phyloP scores from a whole-genome alignment of 441 rosid genomes.

The Metrosideros polymorpha region DNA sequence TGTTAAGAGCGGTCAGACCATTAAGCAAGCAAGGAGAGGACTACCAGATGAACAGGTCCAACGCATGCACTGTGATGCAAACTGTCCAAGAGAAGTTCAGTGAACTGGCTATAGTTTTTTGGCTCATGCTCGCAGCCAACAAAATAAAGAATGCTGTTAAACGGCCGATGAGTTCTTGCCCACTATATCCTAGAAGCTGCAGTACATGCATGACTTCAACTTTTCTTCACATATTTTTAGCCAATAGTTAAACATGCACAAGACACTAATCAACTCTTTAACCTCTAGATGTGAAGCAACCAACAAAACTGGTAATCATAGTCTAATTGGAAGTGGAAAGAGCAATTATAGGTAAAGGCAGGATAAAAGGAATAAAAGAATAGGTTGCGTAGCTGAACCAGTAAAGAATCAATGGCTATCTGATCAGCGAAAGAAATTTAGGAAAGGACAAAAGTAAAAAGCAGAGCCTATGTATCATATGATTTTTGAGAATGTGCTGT shows the following conservation, averaged over 20 bases:
- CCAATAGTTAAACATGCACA: not conserved
- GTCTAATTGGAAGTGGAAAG: not conserved
- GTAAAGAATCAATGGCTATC: not conserved
- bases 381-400: not conserved
- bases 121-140: not conserved
- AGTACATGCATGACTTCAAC: not conserved
- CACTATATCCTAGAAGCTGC: not conserved
- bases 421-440: not conserved
- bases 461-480: not conserved
- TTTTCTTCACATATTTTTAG: not conserved
- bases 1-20: not conserved
- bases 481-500: not conserved
- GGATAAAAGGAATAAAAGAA: not conserved
- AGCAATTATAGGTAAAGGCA: not conserved
- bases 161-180: not conserved
- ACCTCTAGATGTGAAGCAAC: not conserved
- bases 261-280: not conserved
- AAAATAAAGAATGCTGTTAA: not conserved
- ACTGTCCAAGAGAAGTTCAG: not conserved
- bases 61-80: not conserved
- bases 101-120: not conserved
- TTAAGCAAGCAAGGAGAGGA: not conserved
- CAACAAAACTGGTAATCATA: not conserved
- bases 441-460: not conserved
- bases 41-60: not conserved